Evolutionary conservation across 164 flowering plant species (phyloP).

Genomic region (Cinnamomum chago): DNA sequence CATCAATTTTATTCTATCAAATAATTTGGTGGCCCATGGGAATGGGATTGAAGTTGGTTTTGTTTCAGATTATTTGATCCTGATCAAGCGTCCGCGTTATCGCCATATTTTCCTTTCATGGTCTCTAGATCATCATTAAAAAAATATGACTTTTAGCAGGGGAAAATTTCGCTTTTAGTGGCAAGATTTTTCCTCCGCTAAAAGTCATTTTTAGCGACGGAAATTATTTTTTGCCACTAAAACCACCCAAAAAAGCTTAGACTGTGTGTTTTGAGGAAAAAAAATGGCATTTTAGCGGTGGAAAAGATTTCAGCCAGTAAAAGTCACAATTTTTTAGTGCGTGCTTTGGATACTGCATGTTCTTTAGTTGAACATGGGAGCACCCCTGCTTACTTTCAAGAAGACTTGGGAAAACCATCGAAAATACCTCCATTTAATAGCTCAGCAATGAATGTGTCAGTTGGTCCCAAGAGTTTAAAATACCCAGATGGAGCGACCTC

Average conservation of each 20-base stretch:
- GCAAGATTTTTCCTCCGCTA: too few relatives aligned
- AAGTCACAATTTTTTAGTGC: conserved; percentile 14
- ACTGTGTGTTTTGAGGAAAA: too few relatives aligned
- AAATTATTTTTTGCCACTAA: too few relatives aligned
- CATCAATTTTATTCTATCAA: conserved; percentile 56
- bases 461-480: conserved; percentile 21
- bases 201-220: too few relatives aligned
- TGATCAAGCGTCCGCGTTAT: conserved; percentile 45
- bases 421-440: conserved; percentile 27
- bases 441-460: conserved; percentile 19
- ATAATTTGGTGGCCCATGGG: conserved; percentile 55
- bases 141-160: too few relatives aligned
- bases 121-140: conserved; percentile 22
- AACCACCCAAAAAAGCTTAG: too few relatives aligned
- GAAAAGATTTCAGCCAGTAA: too few relatives aligned
- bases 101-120: conserved; percentile 41
- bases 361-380: conserved; percentile 78
- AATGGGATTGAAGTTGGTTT: conserved; percentile 88
- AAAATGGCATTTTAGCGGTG: too few relatives aligned
- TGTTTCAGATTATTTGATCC: conserved; percentile 51
- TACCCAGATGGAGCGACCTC: conserved; percentile 35
- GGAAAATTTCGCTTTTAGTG: too few relatives aligned
- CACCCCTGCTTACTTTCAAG: conserved; percentile 60
- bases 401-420: conserved; percentile 37
- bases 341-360: conserved; percentile 56